A percentile compares a stretch with the other conserved stretches of the same genome.
Conservation (phyloP, 768 basidiomycete genomes). For the Tephrocybe sp. region DNA sequence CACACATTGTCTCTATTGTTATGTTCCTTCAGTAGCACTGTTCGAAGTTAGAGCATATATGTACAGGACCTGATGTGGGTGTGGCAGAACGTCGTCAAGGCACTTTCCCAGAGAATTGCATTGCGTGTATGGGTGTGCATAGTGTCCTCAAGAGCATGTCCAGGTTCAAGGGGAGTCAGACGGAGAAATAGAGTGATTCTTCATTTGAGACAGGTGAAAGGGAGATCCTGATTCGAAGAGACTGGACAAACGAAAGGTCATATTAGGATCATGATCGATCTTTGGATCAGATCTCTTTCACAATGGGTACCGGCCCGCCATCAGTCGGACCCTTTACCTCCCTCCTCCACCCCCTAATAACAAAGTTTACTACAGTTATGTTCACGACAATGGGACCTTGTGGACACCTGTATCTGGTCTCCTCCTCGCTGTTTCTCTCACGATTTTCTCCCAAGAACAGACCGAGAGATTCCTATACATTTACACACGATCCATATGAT, state of each 20-base stretch:
- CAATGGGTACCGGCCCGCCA: background rate
- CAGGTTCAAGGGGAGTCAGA: too few species aligned
- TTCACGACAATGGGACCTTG: background rate
- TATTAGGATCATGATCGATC: constrained; percentile 16
- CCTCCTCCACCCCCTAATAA: background rate
- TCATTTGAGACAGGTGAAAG: constrained; percentile 15
- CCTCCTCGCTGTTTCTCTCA: background rate
- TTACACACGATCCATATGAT: background rate
- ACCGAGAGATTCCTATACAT: background rate
- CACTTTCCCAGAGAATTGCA: constrained; percentile 1
- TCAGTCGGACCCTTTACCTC: background rate
- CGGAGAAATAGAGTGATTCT: too few species aligned
- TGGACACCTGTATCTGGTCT: constrained; percentile 2
- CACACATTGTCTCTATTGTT: constrained; percentile 23
- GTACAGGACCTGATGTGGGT: background rate
- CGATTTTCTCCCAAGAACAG: background rate
- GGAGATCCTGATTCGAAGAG: constrained; percentile 12
- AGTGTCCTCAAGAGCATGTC: too few species aligned
- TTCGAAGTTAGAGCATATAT: background rate
- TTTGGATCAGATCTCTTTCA: constrained; percentile 5
- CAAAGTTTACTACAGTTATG: background rate
- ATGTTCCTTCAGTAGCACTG: constrained; percentile 7
- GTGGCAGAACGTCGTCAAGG: constrained; percentile 3
- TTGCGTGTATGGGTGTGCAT: too few species aligned
- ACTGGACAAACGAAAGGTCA: constrained; percentile 18